Conservation (phyloP, 129 eudicot genomes). For the Lactuca sativa region DNA sequence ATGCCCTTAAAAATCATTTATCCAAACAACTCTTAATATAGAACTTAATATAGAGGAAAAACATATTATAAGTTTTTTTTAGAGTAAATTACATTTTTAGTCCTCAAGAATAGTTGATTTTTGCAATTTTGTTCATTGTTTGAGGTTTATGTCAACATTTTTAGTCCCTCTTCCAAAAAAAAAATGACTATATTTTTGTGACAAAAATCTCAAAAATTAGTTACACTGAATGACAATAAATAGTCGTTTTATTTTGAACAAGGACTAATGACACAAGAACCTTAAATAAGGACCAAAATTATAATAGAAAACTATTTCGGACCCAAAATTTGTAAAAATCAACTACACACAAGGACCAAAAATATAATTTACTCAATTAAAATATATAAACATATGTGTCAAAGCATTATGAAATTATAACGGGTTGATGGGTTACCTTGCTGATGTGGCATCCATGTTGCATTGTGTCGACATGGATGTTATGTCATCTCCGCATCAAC, state of each 20-base stretch:
- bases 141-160: neutral
- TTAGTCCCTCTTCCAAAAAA: neutral
- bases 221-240: neutral
- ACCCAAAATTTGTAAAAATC: neutral
- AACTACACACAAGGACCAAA: neutral
- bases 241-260: neutral
- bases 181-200: neutral
- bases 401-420: too few species aligned
- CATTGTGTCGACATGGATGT: too few species aligned
- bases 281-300: neutral
- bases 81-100: neutral
- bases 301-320: neutral
- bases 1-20: too few species aligned
- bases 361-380: neutral
- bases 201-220: neutral
- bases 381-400: neutral
- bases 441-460: too few species aligned
- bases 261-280: neutral
- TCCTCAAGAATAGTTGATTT: neutral
- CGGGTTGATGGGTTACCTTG: neutral
- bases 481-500: too few species aligned
- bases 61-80: too few species aligned
- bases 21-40: too few species aligned
- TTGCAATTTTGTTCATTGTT: too few species aligned
- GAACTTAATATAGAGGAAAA: too few species aligned